phyloP scores from a whole-genome alignment of 352 stramenopile species.

The Globisporangium cederbergense region DNA sequence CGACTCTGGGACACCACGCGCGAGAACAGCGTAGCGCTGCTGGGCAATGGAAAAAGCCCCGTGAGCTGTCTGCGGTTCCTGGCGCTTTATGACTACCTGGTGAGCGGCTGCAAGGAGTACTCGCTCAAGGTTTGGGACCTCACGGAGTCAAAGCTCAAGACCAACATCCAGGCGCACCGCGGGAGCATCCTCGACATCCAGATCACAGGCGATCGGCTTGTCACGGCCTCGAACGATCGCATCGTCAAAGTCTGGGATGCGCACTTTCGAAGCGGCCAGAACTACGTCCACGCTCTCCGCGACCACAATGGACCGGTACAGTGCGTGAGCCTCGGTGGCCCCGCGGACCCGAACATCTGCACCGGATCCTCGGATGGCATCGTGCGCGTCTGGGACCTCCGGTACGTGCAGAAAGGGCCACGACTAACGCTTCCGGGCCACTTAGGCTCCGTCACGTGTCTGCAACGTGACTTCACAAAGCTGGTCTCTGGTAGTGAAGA shows the following conservation, averaged over 20 bases:
- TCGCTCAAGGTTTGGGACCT: slow-evolving; percentile 78
- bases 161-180: slow-evolving; percentile 52
- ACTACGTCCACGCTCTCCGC: slow-evolving; percentile 52
- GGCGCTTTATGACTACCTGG: slow-evolving; percentile 53
- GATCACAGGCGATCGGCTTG: slow-evolving; percentile 63
- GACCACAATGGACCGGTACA: slow-evolving; percentile 66
- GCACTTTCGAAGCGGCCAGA: slow-evolving; percentile 44
- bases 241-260: slow-evolving; percentile 80
- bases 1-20: slow-evolving; percentile 74
- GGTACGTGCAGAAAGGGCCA: slow-evolving; percentile 65
- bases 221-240: slow-evolving; percentile 73
- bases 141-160: slow-evolving; percentile 42
- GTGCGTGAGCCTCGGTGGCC: slow-evolving; percentile 67
- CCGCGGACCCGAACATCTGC: slow-evolving; percentile 74
- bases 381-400: slow-evolving; percentile 81
- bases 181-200: slow-evolving; percentile 60
- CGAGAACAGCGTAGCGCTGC: slow-evolving; percentile 48
- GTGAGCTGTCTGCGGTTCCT: slow-evolving; percentile 66
- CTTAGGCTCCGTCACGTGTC: slow-evolving; percentile 44
- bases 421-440: slow-evolving; percentile 58
- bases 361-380: slow-evolving; percentile 68
- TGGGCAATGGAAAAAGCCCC: slow-evolving; percentile 36
- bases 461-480: slow-evolving; percentile 80
- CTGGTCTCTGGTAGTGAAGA: slow-evolving; percentile 78
- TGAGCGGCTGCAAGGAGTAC: slow-evolving; percentile 47